Base-by-base conservation (phyloP, 768 basidiomycete species). In the Hygrocybe punicea region DNA sequence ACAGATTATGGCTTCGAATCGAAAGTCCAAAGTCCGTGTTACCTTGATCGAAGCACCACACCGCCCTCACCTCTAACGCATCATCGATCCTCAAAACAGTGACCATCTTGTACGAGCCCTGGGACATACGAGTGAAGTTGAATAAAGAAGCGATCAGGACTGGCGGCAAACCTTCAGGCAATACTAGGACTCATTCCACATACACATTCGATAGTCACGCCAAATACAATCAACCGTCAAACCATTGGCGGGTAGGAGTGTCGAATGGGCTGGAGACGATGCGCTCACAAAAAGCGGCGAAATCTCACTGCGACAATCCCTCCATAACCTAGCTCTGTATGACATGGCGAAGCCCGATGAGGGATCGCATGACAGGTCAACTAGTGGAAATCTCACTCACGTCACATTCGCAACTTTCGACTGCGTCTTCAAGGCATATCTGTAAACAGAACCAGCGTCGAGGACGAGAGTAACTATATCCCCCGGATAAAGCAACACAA, bases 371-470 rank as follows among this genome's bases (percentile, higher is more conserved):
- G 25, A 4, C 40, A n/a, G 21, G 51, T 53, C 24, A 34, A 53
- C 61, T 54, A 48, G 37, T 44, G 24, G 57, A 53, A 19, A 19
- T 19, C 52, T 36, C 23, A 61, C 17, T 51, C 70, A 87, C 86
- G 84, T 85, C 70, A 89, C 80, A 66, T 84, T 84, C 57, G 80
- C 84, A 25, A 87, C 85, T 64, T 83, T 84, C 50, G 81, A 79
- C 60, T 77, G 80, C 59, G 78, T 78, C 69, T 87, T 87, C 57
- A 89, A 72, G 35, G 83, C 85, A 68, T 89, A 87, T 64, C 81
- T 80, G 74, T 89, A 89, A 37, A 82, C 72, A 19, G 80, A 78
- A 6, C 87, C 86, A 17, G 87, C 84, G 63, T 87, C 85, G 60
- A 89, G 78, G 58, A 89, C 78, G 57, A 87, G 76, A 33, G 84